phyloP scores from a whole-genome alignment of 2,329 filamentous ascomycete species.

The Amauroascus verrucosus region DNA sequence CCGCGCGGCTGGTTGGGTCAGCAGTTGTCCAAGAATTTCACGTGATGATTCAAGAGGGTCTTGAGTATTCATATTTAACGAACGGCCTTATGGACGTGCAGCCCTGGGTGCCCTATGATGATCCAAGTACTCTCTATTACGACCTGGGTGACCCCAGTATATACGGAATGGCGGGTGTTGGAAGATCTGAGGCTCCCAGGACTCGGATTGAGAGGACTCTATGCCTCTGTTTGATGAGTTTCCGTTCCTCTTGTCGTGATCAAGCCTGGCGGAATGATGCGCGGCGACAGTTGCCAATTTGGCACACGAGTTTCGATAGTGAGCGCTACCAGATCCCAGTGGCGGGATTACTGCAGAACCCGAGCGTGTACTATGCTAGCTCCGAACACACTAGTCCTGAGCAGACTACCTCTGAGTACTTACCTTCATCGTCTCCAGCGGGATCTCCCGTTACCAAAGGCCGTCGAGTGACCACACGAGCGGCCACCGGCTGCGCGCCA shows the following conservation, averaged over 20 bases:
- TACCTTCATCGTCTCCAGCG: neutral
- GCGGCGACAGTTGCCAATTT: conserved; percentile 16
- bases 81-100: conserved; percentile 19
- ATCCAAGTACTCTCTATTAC: neutral
- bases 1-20: conserved; percentile 17
- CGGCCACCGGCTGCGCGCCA: neutral
- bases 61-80: conserved; percentile 23
- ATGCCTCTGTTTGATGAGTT: conserved; percentile 22
- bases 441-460: neutral
- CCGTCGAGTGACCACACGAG: neutral
- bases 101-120: conserved; percentile 16
- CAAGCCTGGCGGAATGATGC: conserved; percentile 20
- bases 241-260: conserved; percentile 15
- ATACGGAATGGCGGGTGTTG: neutral
- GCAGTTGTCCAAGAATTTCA: conserved; percentile 23
- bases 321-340: conserved; percentile 18
- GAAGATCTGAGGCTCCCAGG: conserved; percentile 4
- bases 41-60: conserved; percentile 24
- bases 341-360: neutral
- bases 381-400: neutral
- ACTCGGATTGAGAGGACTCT: conserved; percentile 20
- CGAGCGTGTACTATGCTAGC: neutral
- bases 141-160: neutral
- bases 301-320: conserved; percentile 19
- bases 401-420: neutral